Evolutionary conservation across 106 monocot genomes (phyloP).

Genomic region (Acorus calamus): DNA sequence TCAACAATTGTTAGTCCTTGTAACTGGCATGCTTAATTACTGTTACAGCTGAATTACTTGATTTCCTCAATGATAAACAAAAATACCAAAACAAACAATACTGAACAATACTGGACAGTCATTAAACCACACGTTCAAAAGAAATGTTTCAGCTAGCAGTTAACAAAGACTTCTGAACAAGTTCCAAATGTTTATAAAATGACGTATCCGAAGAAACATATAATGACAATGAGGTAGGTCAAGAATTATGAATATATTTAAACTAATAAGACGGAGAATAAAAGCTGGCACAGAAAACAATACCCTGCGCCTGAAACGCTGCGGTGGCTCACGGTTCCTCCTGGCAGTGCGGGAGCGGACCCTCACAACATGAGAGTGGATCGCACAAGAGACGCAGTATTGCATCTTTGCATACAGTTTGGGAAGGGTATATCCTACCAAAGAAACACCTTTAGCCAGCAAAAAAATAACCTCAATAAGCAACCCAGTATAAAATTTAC

Average conservation of each 20-base stretch:
- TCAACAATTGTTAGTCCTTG: too few species aligned
- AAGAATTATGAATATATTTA: conserved; percentile 36
- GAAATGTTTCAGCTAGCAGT: too few species aligned
- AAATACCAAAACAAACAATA: too few species aligned
- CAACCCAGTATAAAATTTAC: neutral
- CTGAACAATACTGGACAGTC: too few species aligned
- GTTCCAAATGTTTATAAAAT: too few species aligned
- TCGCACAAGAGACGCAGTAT: conserved; percentile 61
- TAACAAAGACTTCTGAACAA: too few species aligned
- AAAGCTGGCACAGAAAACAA: neutral
- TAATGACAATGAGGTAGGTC: conserved; percentile 9
- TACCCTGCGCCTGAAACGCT: conserved; percentile 51
- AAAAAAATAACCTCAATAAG: neutral
- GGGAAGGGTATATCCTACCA: conserved; percentile 36
- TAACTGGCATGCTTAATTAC: too few species aligned
- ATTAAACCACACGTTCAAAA: too few species aligned
- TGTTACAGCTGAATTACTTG: too few species aligned
- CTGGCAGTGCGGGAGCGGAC: conserved; percentile 38
- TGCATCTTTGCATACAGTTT: conserved; percentile 58
- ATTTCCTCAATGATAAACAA: too few species aligned
- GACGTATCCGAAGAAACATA: conserved; percentile 1
- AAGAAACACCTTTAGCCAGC: neutral
- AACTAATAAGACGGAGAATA: conserved; percentile 4
- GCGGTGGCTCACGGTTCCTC: conserved; percentile 44
- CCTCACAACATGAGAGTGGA: conserved; percentile 62